Percentiles rank a stretch among this genome's conserved stretches.
Evolutionary conservation across 2,329 filamentous ascomycete genomes (phyloP).

Genomic region (Colletotrichum tanaceti): DNA sequence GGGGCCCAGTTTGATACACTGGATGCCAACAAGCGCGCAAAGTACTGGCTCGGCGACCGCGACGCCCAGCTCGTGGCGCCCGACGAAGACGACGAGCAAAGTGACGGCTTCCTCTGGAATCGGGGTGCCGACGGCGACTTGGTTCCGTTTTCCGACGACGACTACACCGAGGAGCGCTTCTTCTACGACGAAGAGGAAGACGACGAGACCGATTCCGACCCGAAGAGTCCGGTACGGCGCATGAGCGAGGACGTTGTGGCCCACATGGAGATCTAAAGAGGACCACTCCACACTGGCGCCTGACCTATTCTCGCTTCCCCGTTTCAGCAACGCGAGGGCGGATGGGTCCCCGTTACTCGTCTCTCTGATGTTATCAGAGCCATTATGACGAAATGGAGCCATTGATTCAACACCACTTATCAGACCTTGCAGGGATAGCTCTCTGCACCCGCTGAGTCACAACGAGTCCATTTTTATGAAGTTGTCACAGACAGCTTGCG

Average conservation of each 20-base stretch:
- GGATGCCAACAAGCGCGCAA: slow-evolving; percentile 82
- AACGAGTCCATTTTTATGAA: not conserved
- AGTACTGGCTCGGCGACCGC: slow-evolving; percentile 86
- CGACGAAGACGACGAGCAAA: slow-evolving; percentile 61
- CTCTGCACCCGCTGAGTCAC: slow-evolving; percentile 23
- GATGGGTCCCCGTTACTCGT: slow-evolving; percentile 14
- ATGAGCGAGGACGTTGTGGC: slow-evolving; percentile 73
- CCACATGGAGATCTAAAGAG: slow-evolving; percentile 69
- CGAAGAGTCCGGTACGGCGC: slow-evolving; percentile 60
- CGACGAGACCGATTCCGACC: slow-evolving; percentile 53
- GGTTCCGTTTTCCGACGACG: slow-evolving; percentile 64
- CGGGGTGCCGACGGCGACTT: slow-evolving; percentile 69
- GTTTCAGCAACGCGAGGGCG: slow-evolving; percentile 31
- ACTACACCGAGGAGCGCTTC: slow-evolving; percentile 60
- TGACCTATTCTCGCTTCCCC: slow-evolving; percentile 27
- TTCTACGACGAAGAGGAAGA: slow-evolving; percentile 60
- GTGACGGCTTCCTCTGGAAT: slow-evolving; percentile 67
- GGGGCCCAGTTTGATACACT: slow-evolving; percentile 46
- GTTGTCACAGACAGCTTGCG: slow-evolving; percentile 13
- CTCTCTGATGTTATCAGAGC: slow-evolving; percentile 26
- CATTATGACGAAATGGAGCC: slow-evolving; percentile 34
- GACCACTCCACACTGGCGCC: slow-evolving; percentile 35
- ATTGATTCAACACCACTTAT: slow-evolving; percentile 37
- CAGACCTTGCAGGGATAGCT: slow-evolving; percentile 27
- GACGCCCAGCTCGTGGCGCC: slow-evolving; percentile 61